Percentiles rank a stretch among this genome's conserved stretches.
phyloP scores from a whole-genome alignment of 2,329 filamentous ascomycete species.

The Aureobasidium sp. region DNA sequence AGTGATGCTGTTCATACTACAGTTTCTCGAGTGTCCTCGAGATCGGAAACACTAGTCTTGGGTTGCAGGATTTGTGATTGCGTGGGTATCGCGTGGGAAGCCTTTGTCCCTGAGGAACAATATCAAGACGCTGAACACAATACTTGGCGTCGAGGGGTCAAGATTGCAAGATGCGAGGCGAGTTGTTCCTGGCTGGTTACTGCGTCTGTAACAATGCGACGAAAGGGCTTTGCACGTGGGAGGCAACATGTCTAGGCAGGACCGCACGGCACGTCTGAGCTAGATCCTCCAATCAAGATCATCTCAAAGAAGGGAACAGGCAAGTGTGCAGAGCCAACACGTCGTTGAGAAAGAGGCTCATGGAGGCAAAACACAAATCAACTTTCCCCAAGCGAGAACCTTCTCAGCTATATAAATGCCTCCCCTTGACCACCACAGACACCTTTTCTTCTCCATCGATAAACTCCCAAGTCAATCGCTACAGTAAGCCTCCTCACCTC shows the following conservation, averaged over 20 bases:
- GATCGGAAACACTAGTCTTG: too few species aligned
- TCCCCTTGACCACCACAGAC: background rate
- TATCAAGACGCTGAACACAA: background rate
- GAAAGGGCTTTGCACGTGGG: background rate
- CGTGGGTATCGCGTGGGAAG: background rate
- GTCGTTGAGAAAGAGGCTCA: background rate
- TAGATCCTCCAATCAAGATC: background rate
- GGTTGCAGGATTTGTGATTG: too few species aligned
- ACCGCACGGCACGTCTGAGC: background rate
- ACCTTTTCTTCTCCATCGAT: background rate
- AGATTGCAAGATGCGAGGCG: background rate
- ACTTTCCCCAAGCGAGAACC: too few species aligned
- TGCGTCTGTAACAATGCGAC: background rate
- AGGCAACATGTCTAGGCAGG: background rate
- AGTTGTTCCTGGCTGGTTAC: background rate
- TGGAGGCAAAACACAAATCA: background rate
- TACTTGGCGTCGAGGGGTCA: background rate
- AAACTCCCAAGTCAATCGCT: background rate
- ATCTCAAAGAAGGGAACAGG: background rate
- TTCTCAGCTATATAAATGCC: background rate
- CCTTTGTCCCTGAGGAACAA: background rate
- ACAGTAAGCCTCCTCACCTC: background rate
- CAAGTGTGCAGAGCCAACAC: background rate
- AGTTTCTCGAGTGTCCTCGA: too few species aligned
- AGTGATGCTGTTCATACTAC: too few species aligned